A percentile compares a stretch with the other conserved stretches of the same genome.
Evolutionary conservation across 768 basidiomycete genomes (phyloP).

Genomic region (Boletus tylopilopsis): DNA sequence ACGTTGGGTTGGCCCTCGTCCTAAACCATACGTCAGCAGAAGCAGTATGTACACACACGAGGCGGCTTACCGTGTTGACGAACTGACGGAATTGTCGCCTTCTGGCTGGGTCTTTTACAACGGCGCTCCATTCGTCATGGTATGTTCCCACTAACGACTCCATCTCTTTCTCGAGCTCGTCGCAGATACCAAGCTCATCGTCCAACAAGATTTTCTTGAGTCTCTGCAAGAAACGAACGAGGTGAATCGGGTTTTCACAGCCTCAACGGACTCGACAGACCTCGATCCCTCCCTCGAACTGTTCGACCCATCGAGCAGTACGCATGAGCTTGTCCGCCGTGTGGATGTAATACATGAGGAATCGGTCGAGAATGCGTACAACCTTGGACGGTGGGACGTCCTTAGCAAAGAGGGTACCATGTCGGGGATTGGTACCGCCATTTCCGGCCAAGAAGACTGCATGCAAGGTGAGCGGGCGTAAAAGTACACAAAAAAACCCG

Average conservation of each 20-base stretch:
- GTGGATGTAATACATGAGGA: slow-evolving; percentile 64
- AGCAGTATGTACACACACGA: not conserved
- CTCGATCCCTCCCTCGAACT: slow-evolving; percentile 65
- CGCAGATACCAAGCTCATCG: slow-evolving; percentile 70
- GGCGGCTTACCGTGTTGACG: slow-evolving; percentile 48
- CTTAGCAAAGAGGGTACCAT: slow-evolving; percentile 61
- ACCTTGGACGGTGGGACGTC: slow-evolving; percentile 68
- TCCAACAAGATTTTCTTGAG: slow-evolving; percentile 62
- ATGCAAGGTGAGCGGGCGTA: not conserved
- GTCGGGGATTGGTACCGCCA: slow-evolving; percentile 58
- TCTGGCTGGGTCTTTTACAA: slow-evolving; percentile 50
- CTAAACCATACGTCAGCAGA: not conserved
- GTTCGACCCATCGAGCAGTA: slow-evolving; percentile 72
- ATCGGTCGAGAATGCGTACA: slow-evolving; percentile 59
- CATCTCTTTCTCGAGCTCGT: slow-evolving; percentile 65
- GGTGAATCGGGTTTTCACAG: not conserved
- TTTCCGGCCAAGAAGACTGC: slow-evolving; percentile 58
- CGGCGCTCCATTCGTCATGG: slow-evolving; percentile 65
- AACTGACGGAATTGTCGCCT: slow-evolving; percentile 59
- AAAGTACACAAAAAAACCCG: not conserved
- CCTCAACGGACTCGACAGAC: slow-evolving; percentile 21
- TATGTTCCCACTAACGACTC: slow-evolving; percentile 60
- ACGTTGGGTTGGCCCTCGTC: slow-evolving; percentile 9
- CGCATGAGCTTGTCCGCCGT: slow-evolving; percentile 70
- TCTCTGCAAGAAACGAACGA: slow-evolving; percentile 35